Percentiles rank a stretch among this genome's conserved stretches.
Evolutionary conservation across 768 basidiomycete species (phyloP).

Genomic region (Russula olivacea): DNA sequence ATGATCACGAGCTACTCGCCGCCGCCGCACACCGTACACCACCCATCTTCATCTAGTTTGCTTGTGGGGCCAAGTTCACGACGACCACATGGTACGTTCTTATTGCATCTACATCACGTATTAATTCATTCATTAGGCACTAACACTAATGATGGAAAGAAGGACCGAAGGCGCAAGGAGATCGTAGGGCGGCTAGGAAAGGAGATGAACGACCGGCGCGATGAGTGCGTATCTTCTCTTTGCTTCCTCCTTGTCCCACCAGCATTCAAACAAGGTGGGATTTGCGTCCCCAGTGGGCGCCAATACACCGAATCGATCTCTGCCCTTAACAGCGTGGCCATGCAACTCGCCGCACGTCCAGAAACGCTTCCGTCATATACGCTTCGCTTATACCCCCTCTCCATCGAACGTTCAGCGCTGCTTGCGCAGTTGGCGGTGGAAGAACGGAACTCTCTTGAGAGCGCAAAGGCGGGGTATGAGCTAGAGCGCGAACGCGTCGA

Average conservation of each 20-base stretch:
- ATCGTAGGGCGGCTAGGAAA: slow-evolving; percentile 63
- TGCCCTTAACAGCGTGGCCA: slow-evolving; percentile 50
- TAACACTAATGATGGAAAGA: slow-evolving; percentile 42
- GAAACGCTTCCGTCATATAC: slow-evolving; percentile 60
- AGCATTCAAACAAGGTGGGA: slow-evolving; percentile 9
- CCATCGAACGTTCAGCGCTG: slow-evolving; percentile 70
- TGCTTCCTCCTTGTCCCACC: slow-evolving; percentile 12
- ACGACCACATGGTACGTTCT: slow-evolving; percentile 14
- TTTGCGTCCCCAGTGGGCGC: slow-evolving; percentile 40
- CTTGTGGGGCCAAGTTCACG: slow-evolving; percentile 25
- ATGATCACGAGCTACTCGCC: slow-evolving; percentile 34
- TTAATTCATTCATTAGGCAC: slow-evolving; percentile 17
- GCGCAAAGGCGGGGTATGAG: slow-evolving; percentile 63
- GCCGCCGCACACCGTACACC: slow-evolving; percentile 37
- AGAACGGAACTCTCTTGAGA: slow-evolving; percentile 62
- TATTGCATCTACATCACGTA: neutral
- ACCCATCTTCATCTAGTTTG: slow-evolving; percentile 45
- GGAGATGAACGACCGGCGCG: slow-evolving; percentile 67
- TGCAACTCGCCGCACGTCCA: slow-evolving; percentile 63
- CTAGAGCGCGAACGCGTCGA: slow-evolving; percentile 77
- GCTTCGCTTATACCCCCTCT: slow-evolving; percentile 64
- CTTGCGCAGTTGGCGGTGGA: slow-evolving; percentile 61
- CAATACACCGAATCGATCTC: slow-evolving; percentile 59
- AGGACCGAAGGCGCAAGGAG: slow-evolving; percentile 65
- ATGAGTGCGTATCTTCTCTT: slow-evolving; percentile 50